Conservation (phyloP, 208 protist species). For the Leishmania lainsoni region DNA sequence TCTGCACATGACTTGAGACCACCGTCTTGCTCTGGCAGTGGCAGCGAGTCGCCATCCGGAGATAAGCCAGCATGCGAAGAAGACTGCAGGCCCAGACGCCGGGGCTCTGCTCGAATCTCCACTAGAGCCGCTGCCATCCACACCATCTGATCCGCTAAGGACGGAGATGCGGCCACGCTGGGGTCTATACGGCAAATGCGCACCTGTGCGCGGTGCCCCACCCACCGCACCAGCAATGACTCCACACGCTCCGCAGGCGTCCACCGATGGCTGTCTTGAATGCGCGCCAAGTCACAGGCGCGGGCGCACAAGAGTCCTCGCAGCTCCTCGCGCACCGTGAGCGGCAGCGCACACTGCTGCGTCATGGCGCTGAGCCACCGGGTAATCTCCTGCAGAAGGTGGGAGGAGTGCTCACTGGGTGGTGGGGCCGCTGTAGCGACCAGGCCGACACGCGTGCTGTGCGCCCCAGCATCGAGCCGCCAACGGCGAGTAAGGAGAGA, state of each 20-base stretch:
- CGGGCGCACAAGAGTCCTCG: slow-evolving; percentile 17
- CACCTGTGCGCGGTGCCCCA: slow-evolving; percentile 14
- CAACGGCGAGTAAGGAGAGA: background rate
- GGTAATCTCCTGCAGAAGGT: slow-evolving; percentile 7
- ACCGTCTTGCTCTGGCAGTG: too few relatives aligned
- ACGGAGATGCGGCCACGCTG: background rate
- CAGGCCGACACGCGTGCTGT: background rate
- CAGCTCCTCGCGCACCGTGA: slow-evolving; percentile 6
- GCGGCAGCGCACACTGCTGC: slow-evolving; percentile 15
- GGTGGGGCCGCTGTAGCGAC: background rate
- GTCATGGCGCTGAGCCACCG: slow-evolving; percentile 11
- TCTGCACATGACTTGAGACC: background rate
- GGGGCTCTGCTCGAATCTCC: background rate
- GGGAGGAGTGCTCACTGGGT: background rate
- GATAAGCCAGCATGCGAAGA: background rate
- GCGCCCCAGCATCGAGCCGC: background rate
- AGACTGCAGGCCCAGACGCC: background rate
- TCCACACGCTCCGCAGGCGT: slow-evolving; percentile 6
- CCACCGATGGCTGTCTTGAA: slow-evolving; percentile 6
- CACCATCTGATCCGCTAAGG: background rate
- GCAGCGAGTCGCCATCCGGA: background rate
- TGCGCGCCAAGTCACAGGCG: background rate
- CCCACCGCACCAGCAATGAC: slow-evolving; percentile 18
- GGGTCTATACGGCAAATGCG: background rate
- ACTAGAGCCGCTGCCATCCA: slow-evolving; percentile 24